phyloP scores from a whole-genome alignment of 306 rosid genomes.

The Spatholobus suberectus region DNA sequence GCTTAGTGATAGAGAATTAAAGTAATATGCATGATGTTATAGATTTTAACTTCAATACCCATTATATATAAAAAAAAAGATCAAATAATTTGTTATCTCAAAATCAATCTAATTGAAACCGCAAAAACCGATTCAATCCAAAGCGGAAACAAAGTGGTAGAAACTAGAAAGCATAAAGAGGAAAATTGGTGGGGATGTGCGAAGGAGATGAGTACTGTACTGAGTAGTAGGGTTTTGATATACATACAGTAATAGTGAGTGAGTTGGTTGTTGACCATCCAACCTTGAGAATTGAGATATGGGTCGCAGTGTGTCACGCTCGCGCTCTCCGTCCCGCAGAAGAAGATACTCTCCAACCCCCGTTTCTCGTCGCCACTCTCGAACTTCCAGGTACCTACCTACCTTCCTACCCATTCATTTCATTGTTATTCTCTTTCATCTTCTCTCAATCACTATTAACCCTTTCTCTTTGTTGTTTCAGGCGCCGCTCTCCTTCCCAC shows the following conservation, averaged over 20 bases:
- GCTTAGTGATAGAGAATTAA: too few species aligned
- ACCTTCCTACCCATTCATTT: too few species aligned
- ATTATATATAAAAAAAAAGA: too few species aligned
- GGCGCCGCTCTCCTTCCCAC: conserved; percentile 58
- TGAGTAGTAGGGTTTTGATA: not conserved
- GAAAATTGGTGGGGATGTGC: too few species aligned
- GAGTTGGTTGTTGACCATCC: too few species aligned
- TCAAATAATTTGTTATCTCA: too few species aligned
- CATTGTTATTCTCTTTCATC: not conserved
- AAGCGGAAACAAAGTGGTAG: too few species aligned
- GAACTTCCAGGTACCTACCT: conserved; percentile 36
- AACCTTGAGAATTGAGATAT: conserved; percentile 35
- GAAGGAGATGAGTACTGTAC: not conserved
- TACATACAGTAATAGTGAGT: not conserved
- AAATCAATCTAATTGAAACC: too few species aligned
- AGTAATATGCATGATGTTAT: too few species aligned
- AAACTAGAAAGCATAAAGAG: too few species aligned
- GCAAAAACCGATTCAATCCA: too few species aligned
- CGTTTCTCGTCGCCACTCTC: conserved; percentile 47
- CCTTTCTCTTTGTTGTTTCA: not conserved
- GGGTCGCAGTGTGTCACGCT: conserved; percentile 61
- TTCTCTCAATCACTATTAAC: not conserved
- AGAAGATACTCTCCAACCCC: conserved; percentile 52
- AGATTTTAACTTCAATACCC: too few species aligned
- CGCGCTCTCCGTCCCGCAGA: conserved; percentile 59